These are phyloP conservation scores for Fusarium bulbicola DNA, from an alignment of 2,329 filamentous ascomycete species.

Conservation along the genomic window DNA sequence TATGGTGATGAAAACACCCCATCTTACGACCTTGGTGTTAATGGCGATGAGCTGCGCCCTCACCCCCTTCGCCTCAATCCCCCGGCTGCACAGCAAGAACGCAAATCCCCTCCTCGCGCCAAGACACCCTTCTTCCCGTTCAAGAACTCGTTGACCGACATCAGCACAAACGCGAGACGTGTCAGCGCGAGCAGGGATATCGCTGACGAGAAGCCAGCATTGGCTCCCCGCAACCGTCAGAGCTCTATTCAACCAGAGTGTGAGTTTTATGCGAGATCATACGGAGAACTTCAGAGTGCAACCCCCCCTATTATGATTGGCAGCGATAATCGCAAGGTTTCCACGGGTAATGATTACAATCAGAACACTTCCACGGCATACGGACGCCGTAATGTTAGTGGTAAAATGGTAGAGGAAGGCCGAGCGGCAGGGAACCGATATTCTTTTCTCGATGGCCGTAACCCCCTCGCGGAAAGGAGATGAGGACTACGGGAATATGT, in stretches of 20 bases:
- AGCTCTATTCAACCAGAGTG: slow-evolving; percentile 61
- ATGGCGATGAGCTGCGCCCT: slow-evolving; percentile 50
- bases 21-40: slow-evolving; percentile 42
- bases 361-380: slow-evolving; percentile 45
- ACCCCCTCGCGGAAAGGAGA: slow-evolving; percentile 28
- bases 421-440: slow-evolving; percentile 49
- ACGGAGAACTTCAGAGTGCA: slow-evolving; percentile 64
- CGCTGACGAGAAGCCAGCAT: slow-evolving; percentile 49
- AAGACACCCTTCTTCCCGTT: slow-evolving; percentile 37
- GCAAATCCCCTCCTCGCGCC: slow-evolving; percentile 24
- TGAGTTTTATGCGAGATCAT: slow-evolving; percentile 64
- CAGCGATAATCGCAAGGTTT: slow-evolving; percentile 62
- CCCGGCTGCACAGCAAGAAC: slow-evolving; percentile 16
- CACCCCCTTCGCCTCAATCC: slow-evolving; percentile 66
- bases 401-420: slow-evolving; percentile 78
- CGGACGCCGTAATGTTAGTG: slow-evolving; percentile 71
- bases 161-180: slow-evolving; percentile 56
- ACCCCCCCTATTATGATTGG: slow-evolving; percentile 65
- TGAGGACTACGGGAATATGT: slow-evolving; percentile 4
- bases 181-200: slow-evolving; percentile 58
- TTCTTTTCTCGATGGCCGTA: slow-evolving; percentile 36
- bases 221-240: slow-evolving; percentile 40
- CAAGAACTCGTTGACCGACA: slow-evolving; percentile 53
- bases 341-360: slow-evolving; percentile 66
- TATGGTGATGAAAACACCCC: slow-evolving; percentile 50